Base-by-base conservation (phyloP, 2,329 filamentous ascomycete genomes). In the Helminthosporium solani region DNA sequence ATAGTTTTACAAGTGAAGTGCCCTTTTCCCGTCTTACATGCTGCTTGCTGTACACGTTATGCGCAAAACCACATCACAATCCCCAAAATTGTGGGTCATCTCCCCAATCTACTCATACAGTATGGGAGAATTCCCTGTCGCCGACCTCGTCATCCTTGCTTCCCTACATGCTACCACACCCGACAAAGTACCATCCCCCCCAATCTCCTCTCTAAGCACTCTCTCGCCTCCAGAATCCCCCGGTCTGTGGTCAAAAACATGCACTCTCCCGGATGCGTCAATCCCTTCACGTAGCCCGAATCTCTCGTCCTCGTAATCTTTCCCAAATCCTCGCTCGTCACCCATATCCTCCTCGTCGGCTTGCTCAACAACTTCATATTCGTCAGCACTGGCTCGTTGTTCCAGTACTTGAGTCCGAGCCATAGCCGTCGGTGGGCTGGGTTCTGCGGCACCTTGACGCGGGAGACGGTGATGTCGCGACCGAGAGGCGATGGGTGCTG, bases 371-470 rank as follows among this genome's bases (percentile, higher is more conserved):
- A 69, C 39, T 72, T 70, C 61, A 92, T 78, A 54, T 82, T 78
- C 52, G 76, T 77, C 56, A 96, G 73, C 18, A 96, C 90, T 5
- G 91, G 89, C 70, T 85, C 78, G 64, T 87, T 87, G 57, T 90
- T 84, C 82, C 82, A 88, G 79, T 96, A 96, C 75, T 96, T 96
- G 62, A 96, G 75, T 1, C 90, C 90, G 11, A 96, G 73, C 91
- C 91, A 96, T 56, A 96, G 75, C 49, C 91, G 79, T 65, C 88
- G 80, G 31, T 76, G 79, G 3, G 90, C 81, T 30, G 90, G 82
- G 71, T 95, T 96, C 39, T 55, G 43, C 5, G 70, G 70, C 11
- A 72, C 63, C 34, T 56, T 45, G 39, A 63, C 56, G 12, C 60
- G 49, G 47, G 63, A 50, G 6, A 57, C 40, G 27, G 52, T 4